Conservation (phyloP, 352 stramenopile genomes). For the Globisporangium yorkense region DNA sequence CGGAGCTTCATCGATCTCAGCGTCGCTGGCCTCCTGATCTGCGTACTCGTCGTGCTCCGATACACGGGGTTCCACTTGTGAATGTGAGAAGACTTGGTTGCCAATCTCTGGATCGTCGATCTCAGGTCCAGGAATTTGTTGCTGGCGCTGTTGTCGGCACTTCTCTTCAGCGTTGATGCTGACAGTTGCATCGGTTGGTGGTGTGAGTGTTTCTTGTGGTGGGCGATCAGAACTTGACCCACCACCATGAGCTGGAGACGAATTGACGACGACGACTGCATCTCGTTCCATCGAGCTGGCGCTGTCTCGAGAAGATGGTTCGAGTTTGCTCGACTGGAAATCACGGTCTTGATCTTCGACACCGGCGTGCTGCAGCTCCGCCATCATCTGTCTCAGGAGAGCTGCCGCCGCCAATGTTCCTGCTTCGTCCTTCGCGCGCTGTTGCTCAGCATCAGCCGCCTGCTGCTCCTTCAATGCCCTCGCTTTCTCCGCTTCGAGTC, state of each 20-base stretch:
- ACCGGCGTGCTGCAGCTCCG: not conserved
- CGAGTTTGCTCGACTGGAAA: not conserved
- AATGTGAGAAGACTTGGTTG: not conserved
- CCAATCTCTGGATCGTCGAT: not conserved
- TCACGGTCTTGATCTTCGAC: not conserved
- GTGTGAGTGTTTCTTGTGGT: not conserved
- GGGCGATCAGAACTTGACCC: no score
- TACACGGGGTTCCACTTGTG: not conserved
- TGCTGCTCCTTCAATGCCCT: constrained; percentile 15
- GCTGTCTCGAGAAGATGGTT: not conserved
- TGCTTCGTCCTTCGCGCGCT: not conserved
- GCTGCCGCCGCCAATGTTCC: not conserved
- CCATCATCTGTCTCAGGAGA: not conserved
- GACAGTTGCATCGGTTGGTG: not conserved
- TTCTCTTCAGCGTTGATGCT: not conserved
- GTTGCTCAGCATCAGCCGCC: not conserved
- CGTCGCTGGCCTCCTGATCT: not conserved
- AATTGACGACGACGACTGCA: not conserved
- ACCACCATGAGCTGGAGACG: no score
- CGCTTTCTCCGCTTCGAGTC: constrained; percentile 15
- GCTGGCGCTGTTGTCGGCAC: no score
- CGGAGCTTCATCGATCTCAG: not conserved
- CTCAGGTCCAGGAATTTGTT: not conserved
- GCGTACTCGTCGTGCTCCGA: not conserved
- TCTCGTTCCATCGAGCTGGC: not conserved